These are phyloP conservation scores for Dalbergia cochinchinensis DNA, from an alignment of 306 rosid genomes.

Conservation along the genomic window DNA sequence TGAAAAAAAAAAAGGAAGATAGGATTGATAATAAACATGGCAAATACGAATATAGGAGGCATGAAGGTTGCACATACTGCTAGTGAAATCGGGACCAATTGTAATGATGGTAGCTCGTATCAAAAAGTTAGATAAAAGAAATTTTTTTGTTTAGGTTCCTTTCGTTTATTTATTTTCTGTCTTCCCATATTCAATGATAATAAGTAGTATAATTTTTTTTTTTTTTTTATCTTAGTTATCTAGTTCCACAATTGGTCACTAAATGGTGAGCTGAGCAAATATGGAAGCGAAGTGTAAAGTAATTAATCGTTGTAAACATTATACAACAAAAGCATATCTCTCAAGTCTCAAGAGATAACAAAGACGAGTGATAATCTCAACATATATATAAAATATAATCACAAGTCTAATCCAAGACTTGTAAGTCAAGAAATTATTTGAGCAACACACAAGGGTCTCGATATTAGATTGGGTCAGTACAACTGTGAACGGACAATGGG, in stretches of 20 bases:
- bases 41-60: not conserved
- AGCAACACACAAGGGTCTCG: not conserved
- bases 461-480: conserved; percentile 45
- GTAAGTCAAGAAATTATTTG: conserved; percentile 12
- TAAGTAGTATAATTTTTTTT: too few species aligned
- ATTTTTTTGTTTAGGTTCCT: too few species aligned
- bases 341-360: not conserved
- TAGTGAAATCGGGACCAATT: not conserved
- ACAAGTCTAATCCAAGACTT: not conserved
- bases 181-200: too few species aligned
- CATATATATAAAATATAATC: not conserved
- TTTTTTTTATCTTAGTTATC: not conserved
- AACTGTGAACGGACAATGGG: not conserved
- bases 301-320: not conserved
- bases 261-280: not conserved
- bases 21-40: not conserved
- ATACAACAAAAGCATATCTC: not conserved
- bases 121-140: not conserved
- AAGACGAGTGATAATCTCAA: not conserved
- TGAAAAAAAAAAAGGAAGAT: not conserved
- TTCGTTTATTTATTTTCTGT: too few species aligned
- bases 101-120: not conserved
- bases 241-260: not conserved
- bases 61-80: not conserved
- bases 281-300: not conserved